These are phyloP conservation scores for Raphanus raphanistrum DNA, from an alignment of 345 rosid genomes.

Conservation along the genomic window DNA sequence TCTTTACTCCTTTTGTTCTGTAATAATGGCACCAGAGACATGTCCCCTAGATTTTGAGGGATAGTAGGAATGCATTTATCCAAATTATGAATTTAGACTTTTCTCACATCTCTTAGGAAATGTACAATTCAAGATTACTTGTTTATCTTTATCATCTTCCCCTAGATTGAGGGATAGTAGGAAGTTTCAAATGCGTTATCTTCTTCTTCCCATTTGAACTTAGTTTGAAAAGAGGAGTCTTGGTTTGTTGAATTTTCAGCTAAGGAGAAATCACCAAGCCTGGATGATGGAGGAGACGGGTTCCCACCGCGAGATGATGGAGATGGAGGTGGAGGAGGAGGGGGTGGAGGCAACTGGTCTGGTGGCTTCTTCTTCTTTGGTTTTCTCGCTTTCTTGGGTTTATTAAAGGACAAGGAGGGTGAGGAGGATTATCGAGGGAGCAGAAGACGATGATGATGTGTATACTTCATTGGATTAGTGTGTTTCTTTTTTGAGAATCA, in stretches of 20 bases:
- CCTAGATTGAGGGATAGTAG: background rate
- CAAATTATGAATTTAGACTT: background rate
- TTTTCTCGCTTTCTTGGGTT: slow-evolving; percentile 78
- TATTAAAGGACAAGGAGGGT: slow-evolving; percentile 76
- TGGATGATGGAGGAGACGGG: slow-evolving; percentile 79
- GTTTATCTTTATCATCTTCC: no score
- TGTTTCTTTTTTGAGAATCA: slow-evolving; percentile 9
- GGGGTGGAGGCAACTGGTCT: slow-evolving; percentile 84
- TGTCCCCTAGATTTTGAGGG: background rate
- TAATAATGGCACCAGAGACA: background rate
- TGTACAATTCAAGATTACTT: no score
- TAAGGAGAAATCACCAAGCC: slow-evolving; percentile 69
- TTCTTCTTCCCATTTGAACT: background rate
- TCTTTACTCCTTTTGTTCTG: background rate
- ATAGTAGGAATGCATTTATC: background rate
- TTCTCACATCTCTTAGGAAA: background rate
- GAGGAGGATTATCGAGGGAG: slow-evolving; percentile 55
- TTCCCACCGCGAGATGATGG: slow-evolving; percentile 77
- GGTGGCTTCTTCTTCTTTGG: slow-evolving; percentile 95
- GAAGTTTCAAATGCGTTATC: background rate
- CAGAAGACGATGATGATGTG: slow-evolving; percentile 52
- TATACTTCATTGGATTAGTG: background rate
- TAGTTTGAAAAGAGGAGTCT: background rate
- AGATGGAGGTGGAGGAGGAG: slow-evolving; percentile 92
- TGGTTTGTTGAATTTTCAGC: slow-evolving; percentile 45